phyloP scores from a whole-genome alignment of 345 rosid genomes.

The Iberis pinnata region DNA sequence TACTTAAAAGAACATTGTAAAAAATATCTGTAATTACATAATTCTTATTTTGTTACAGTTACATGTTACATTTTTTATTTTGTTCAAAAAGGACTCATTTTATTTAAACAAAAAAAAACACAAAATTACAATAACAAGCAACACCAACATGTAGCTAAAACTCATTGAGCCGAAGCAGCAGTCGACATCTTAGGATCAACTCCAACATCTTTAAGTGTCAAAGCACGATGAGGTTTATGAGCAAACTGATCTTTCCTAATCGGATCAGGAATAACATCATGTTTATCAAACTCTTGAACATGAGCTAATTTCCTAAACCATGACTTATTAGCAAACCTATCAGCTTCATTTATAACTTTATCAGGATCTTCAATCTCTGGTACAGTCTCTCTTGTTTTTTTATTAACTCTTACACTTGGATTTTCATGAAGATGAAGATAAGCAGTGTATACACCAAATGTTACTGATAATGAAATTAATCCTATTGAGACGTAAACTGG shows the following conservation, averaged over 20 bases:
- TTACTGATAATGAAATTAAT: constrained; percentile 36
- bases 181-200: constrained; percentile 38
- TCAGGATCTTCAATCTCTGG: constrained; percentile 77
- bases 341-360: constrained; percentile 38
- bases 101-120: neutral
- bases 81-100: too few species aligned
- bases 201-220: constrained; percentile 55
- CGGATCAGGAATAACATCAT: constrained; percentile 26
- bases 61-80: too few species aligned
- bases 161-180: constrained; percentile 9
- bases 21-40: too few species aligned
- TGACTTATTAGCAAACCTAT: constrained; percentile 40
- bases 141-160: neutral
- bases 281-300: constrained; percentile 39
- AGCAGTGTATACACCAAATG: constrained; percentile 51
- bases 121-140: neutral
- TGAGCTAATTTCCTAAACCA: constrained; percentile 73
- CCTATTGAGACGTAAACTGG: constrained; percentile 47
- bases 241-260: constrained; percentile 38
- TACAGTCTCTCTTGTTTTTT: constrained; percentile 61
- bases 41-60: too few species aligned
- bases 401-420: constrained; percentile 56
- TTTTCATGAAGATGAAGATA: constrained; percentile 50
- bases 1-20: too few species aligned
- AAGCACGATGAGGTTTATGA: constrained; percentile 31